These are phyloP conservation scores for Syzygium oleosum DNA, from an alignment of 345 rosid species.

Conservation along the genomic window DNA sequence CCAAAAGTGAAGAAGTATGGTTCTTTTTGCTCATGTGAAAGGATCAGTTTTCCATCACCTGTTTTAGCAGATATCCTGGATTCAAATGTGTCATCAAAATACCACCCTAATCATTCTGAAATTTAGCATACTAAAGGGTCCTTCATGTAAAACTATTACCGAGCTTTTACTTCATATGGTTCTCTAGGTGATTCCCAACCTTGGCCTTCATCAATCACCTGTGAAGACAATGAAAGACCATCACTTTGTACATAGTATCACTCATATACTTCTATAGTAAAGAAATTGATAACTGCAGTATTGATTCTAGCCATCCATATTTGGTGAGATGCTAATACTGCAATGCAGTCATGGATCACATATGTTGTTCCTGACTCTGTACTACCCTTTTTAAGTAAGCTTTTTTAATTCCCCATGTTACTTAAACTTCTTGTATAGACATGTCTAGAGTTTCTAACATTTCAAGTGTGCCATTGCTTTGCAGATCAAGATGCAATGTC, in stretches of 20 bases:
- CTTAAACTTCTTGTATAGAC: neutral
- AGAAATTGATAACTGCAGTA: neutral
- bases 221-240: slow-evolving; percentile 1
- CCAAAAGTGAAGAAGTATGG: slow-evolving; percentile 89
- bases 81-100: neutral
- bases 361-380: neutral
- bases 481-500: neutral
- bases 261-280: neutral
- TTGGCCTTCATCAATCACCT: slow-evolving; percentile 77
- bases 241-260: neutral
- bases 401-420: neutral
- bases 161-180: slow-evolving; percentile 83
- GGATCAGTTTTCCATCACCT: slow-evolving; percentile 54
- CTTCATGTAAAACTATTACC: slow-evolving; percentile 30
- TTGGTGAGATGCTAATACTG: neutral
- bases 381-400: neutral
- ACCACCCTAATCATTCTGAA: neutral
- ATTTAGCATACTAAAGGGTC: neutral
- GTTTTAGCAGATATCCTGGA: slow-evolving; percentile 83
- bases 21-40: slow-evolving; percentile 49
- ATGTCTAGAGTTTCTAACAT: neutral
- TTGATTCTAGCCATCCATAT: neutral
- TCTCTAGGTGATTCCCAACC: slow-evolving; percentile 97
- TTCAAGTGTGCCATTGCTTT: neutral
- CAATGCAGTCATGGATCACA: neutral